These are phyloP conservation scores for Yamadazyma nakazawae DNA, from an alignment of 805 yeast species.

Conservation along the genomic window DNA sequence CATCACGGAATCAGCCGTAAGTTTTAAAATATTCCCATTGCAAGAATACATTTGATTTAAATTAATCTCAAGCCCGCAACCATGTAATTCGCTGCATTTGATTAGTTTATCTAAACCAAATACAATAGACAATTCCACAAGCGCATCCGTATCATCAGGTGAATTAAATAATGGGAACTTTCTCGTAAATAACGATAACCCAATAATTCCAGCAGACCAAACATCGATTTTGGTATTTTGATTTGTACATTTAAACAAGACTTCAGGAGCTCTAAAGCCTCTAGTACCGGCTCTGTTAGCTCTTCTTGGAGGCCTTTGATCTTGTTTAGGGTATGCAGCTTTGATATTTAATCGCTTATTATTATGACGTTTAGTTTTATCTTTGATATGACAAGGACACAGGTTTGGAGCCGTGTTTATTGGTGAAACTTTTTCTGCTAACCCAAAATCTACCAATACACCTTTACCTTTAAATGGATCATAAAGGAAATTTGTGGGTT, in stretches of 20 bases:
- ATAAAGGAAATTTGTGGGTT: constrained; percentile 65
- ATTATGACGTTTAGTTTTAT: constrained; percentile 10
- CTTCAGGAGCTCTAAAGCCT: constrained; percentile 95
- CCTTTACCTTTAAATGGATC: constrained; percentile 68
- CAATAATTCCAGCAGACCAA: constrained; percentile 91
- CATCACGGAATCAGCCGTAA: constrained; percentile 25
- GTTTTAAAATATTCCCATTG: constrained; percentile 32
- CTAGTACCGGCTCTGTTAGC: constrained; percentile 97
- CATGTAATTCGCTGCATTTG: constrained; percentile 80
- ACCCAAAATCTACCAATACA: constrained; percentile 86
- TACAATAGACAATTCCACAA: constrained; percentile 76
- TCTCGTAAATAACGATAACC: constrained; percentile 70
- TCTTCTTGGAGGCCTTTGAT: constrained; percentile 80
- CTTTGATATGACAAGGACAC: constrained; percentile 55
- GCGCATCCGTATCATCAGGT: constrained; percentile 88
- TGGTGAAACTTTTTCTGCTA: constrained; percentile 58
- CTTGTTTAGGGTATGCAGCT: constrained; percentile 77
- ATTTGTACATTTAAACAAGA: constrained; percentile 76
- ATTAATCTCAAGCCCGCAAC: constrained; percentile 70
- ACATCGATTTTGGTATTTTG: constrained; percentile 81
- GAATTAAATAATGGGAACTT: constrained; percentile 94
- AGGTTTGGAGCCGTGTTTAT: constrained; percentile 17
- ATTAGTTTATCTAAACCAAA: constrained; percentile 75
- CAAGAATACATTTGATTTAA: constrained; percentile 15
- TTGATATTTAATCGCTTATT: constrained; percentile 29